Conservation (phyloP, 1,284 basidiomycete genomes). For the Rhodotorula sp. region DNA sequence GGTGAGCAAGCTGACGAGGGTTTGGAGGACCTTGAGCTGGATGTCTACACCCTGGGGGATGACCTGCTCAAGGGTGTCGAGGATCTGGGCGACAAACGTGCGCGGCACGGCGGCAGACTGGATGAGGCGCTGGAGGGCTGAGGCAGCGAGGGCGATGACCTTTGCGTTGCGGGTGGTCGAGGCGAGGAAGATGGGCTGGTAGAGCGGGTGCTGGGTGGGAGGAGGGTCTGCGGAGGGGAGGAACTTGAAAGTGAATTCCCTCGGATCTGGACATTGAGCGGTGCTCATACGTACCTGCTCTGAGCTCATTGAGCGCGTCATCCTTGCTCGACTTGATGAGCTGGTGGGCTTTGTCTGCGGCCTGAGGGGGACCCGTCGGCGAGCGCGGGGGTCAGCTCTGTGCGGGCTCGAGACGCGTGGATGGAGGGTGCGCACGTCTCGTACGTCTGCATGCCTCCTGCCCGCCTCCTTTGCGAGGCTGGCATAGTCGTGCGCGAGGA, state of each 20-base stretch:
- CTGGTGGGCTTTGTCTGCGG: conserved; percentile 47
- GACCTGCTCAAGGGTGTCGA: conserved; percentile 79
- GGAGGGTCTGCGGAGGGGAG: conserved; percentile 1
- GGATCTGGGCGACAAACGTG: conserved; percentile 70
- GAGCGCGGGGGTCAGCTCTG: conserved; percentile 53
- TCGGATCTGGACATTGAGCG: too few species aligned
- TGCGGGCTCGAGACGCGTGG: conserved; percentile 56
- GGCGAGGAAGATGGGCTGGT: conserved; percentile 89
- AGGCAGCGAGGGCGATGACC: conserved; percentile 87
- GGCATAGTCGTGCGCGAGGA: conserved; percentile 51
- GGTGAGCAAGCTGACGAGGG: conserved; percentile 81
- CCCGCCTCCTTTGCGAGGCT: conserved; percentile 76
- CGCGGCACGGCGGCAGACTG: conserved; percentile 72
- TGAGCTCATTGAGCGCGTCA: conserved; percentile 40
- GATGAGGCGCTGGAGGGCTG: conserved; percentile 87
- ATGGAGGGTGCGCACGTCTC: conserved; percentile 64
- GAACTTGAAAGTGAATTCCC: too few species aligned
- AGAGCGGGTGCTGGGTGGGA: conserved; percentile 56
- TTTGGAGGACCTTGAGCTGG: conserved; percentile 87
- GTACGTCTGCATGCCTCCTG: conserved; percentile 77
- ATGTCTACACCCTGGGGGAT: conserved; percentile 92
- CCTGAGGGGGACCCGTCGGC: conserved; percentile 31
- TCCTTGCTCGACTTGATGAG: conserved; percentile 43
- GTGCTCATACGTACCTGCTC: conserved; percentile 22
- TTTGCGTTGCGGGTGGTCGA: conserved; percentile 91